A percentile compares a stretch with the other conserved stretches of the same genome.
Conservation (phyloP, 2,329 filamentous ascomycete genomes). For the Fusarium goolgardi region DNA sequence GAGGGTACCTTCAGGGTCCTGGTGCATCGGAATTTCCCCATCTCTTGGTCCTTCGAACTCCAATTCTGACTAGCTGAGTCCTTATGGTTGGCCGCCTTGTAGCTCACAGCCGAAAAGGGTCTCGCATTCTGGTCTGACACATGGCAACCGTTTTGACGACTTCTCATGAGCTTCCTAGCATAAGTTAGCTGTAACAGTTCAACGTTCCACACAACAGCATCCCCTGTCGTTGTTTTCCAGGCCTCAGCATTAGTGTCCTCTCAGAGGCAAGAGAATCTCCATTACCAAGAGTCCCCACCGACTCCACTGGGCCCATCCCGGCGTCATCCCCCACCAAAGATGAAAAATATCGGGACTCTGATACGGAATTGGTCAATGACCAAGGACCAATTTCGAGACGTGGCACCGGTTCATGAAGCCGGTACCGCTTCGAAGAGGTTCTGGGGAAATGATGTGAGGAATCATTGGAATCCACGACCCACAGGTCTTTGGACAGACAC, state of each 20-base stretch:
- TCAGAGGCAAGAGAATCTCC: slow-evolving; percentile 36
- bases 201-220: not conserved
- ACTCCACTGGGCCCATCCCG: slow-evolving; percentile 36
- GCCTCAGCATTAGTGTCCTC: slow-evolving; percentile 29
- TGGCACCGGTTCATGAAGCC: slow-evolving; percentile 20
- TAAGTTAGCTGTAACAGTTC: not conserved
- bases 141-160: slow-evolving; percentile 17
- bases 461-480: slow-evolving; percentile 8
- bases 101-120: slow-evolving; percentile 11
- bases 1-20: slow-evolving; percentile 34
- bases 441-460: slow-evolving; percentile 25
- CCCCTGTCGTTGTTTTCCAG: slow-evolving; percentile 25
- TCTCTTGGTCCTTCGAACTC: slow-evolving; percentile 2
- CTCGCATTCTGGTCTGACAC: slow-evolving; percentile 23
- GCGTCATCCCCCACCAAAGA: slow-evolving; percentile 35
- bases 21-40: slow-evolving; percentile 28
- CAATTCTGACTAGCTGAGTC: slow-evolving; percentile 30
- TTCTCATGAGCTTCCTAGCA: slow-evolving; percentile 19
- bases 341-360: slow-evolving; percentile 20
- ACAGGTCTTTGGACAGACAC: not conserved
- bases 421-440: slow-evolving; percentile 28
- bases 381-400: slow-evolving; percentile 40
- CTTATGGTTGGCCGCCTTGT: slow-evolving; percentile 29
- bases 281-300: slow-evolving; percentile 44
- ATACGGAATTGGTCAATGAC: slow-evolving; percentile 34